Conservation (phyloP, 1,284 basidiomycete species). For the Pulchroboletus neoregius region DNA sequence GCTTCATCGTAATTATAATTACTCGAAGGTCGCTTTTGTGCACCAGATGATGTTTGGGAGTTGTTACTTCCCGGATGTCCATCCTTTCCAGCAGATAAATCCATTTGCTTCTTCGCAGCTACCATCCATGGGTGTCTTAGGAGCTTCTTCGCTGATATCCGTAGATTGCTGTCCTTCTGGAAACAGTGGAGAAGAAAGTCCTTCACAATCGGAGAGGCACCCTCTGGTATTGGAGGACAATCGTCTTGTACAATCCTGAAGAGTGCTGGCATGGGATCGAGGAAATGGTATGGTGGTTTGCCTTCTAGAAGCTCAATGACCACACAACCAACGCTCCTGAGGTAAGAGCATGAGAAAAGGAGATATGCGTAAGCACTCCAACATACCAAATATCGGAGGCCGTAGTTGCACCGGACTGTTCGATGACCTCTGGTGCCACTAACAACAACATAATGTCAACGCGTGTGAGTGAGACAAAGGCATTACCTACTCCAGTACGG, state of each 20-base stretch:
- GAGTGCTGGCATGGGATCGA: conserved; percentile 97
- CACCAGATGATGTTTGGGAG: conserved; percentile 27
- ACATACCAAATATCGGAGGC: conserved; percentile 93
- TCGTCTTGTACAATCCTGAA: conserved; percentile 99
- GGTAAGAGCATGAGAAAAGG: conserved; percentile 13
- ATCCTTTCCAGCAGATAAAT: conserved; percentile 40
- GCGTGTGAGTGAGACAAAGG: conserved; percentile 16
- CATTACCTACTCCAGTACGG: conserved; percentile 88
- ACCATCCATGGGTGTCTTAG: conserved; percentile 96
- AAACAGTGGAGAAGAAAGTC: conserved; percentile 98
- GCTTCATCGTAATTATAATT: conserved; percentile 92
- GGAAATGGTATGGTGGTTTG: conserved; percentile 91
- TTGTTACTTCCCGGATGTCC: conserved; percentile 28
- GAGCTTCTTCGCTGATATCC: conserved; percentile 91
- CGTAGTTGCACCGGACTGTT: conserved; percentile 94
- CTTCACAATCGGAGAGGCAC: conserved; percentile 89
- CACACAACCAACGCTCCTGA: conserved; percentile 89
- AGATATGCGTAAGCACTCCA: neutral
- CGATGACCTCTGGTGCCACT: conserved; percentile 98
- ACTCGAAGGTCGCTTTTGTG: conserved; percentile 54
- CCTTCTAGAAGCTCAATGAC: conserved; percentile 96
- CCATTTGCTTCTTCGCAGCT: conserved; percentile 73
- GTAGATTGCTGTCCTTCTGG: conserved; percentile 94
- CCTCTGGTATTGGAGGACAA: conserved; percentile 92
- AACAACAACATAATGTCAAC: conserved; percentile 19